Base-by-base conservation (phyloP, 140 eudicot genomes). In the Flaveria floridana region DNA sequence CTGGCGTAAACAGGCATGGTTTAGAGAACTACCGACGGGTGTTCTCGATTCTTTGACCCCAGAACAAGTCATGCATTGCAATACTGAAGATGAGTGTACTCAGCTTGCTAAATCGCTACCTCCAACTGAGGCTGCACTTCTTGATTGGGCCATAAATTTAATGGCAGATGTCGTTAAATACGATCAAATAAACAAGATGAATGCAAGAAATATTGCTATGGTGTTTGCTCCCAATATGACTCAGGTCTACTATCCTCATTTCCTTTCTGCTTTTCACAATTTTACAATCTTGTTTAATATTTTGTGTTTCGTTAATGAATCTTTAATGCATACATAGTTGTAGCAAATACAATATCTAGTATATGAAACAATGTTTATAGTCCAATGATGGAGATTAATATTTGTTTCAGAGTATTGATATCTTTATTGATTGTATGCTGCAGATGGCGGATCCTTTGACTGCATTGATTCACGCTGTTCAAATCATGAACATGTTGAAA, bases 391-490 rank as follows among this genome's bases (percentile, higher is more conserved):
- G 59, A 21, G 9, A 20, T 57, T 19, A 0, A 8, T 57, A 57
- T 20, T 57, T 57, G 65, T 57, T 57, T 57, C 23, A 21, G 26
- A 4, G 63, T 55, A 55, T 46, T 20, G 30, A 50, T 7, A 63
- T 21, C 15, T 62, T 55, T 42, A 69, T 26, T 57, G 47, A 63
- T 48, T 19, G 34, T 48, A 23, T 68, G 52, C 25, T 83, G 77
- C 95, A 93, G 98, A 89, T 93, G 98, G 93, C 86, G 12, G 98
- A 93, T 74, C 98, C 98, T 56, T 81, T 93, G 83, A 93, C 98
- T 42, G 98, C 98, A 67, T 63, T 93, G 81, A 85, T 93, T 76
- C 98, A 93, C 59, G 98, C 98, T 6, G 98, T 92, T 81, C 96
- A 89, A 87, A 95, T 92, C 42, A 92, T 92, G 95, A 92, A 92